Evolutionary conservation across 2,329 filamentous ascomycete genomes (phyloP), one percentile per base, ranked within the genome.

Genomic region (Monilinia polystroma): DNA sequence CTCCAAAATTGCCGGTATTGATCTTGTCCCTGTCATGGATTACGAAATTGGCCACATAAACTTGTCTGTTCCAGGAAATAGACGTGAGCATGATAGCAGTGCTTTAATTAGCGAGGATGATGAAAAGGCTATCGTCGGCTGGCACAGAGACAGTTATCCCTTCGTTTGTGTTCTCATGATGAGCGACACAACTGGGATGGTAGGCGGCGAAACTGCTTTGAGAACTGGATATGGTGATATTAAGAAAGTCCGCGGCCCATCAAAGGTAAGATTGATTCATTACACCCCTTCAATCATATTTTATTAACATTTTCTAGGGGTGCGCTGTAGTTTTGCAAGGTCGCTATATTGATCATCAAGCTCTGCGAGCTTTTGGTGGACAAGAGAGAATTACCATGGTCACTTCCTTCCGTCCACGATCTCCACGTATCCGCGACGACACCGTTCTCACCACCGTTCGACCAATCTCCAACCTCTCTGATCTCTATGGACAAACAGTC

Each of bases 1-100:
- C 63, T 86, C 84, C 3, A 79, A 82, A 67, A 81, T 86, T 58
- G 84, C 85, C 29, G 84, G 85, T 11, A 79, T 87, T 26, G 85
- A 87, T 11, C 79, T 87, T 18, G 78, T 87, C 11, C 84, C 83
- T 0, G 80, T 78, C 10, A 81, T 85, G 73, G 82, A 87, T 75
- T 85, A 82, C 70, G 85, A 87, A 70, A 83, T 87, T 68, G 83
- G 80, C 26, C 82, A 87, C 71, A 81, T 85, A 76, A 88, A 88
- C 73, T 77, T 87, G 55, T 82, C 81, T 1, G 75, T 81, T 11
- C 76, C 74, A 49, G 69, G 70, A 35, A 62, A 72, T 67, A 78
- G 68, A 68, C 68, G 55, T 16, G 64, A 72, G 5, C 70, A 73
- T 29, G 66, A 71, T 20, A 68, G 67, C 57, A 69, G 71, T 41